phyloP scores from a whole-genome alignment of 192 early-diverging fungal species.

The Backusella circina region DNA sequence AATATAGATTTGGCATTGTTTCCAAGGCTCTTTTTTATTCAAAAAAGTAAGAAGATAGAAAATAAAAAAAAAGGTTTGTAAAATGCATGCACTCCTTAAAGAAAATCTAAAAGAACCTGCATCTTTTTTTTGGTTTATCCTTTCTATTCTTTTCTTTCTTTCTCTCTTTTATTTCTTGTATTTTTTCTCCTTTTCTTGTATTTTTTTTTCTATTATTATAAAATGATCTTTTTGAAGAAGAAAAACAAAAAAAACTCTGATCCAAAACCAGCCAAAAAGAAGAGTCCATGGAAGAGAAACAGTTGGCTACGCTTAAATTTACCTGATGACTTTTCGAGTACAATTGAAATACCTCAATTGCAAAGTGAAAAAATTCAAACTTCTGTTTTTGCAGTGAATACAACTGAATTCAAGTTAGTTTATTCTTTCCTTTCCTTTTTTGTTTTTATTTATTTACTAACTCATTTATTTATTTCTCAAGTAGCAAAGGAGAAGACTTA shows the following conservation, averaged over 20 bases:
- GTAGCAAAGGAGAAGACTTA: neutral
- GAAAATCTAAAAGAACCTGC: constrained; percentile 2
- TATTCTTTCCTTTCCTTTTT: neutral
- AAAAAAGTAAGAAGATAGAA: neutral
- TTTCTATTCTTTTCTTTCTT: neutral
- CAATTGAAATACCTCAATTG: neutral
- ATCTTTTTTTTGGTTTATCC: neutral
- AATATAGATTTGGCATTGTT: no score
- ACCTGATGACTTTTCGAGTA: neutral
- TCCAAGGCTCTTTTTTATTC: neutral
- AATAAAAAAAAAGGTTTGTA: neutral
- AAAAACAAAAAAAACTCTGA: neutral
- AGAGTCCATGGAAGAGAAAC: neutral
- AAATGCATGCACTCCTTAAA: constrained; percentile 3
- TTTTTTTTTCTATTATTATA: neutral
- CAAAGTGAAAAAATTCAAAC: neutral
- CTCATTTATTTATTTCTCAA: neutral
- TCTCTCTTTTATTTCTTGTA: neutral
- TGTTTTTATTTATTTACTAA: neutral
- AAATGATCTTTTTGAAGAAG: constrained; percentile 3
- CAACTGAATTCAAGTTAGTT: neutral
- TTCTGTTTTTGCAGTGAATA: neutral
- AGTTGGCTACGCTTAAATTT: neutral
- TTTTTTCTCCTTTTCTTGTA: neutral
- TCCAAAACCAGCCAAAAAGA: neutral